These are phyloP conservation scores for Eruca vesicaria DNA, from an alignment of 441 rosid genomes.

Conservation along the genomic window DNA sequence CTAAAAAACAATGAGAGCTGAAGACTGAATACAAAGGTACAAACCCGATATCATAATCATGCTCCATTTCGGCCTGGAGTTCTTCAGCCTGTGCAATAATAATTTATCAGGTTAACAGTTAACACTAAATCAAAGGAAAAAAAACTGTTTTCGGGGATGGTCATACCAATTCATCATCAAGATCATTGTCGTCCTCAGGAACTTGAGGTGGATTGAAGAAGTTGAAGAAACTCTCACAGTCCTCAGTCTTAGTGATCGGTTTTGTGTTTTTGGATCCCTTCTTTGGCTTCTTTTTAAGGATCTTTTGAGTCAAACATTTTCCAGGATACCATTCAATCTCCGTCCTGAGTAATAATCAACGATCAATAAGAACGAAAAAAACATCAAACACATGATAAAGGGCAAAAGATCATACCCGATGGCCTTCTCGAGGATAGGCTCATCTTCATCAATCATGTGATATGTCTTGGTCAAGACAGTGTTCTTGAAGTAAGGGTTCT, in stretches of 20 bases:
- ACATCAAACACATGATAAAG: not conserved
- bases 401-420: constrained; percentile 52
- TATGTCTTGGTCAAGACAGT: constrained; percentile 79
- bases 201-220: constrained; percentile 91
- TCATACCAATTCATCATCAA: constrained; percentile 85
- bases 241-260: constrained; percentile 80
- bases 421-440: constrained; percentile 89
- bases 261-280: constrained; percentile 89
- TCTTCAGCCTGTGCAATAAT: constrained; percentile 71
- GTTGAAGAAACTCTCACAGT: constrained; percentile 88
- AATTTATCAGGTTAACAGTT: not conserved
- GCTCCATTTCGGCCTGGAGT: constrained; percentile 89
- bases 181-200: constrained; percentile 81
- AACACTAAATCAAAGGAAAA: not conserved
- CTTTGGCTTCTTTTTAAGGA: constrained; percentile 83
- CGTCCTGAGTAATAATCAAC: constrained; percentile 47
- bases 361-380: not conserved
- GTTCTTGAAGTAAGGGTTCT: constrained; percentile 84
- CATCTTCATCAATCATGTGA: constrained; percentile 94
- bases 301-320: constrained; percentile 80
- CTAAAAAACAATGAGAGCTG: not conserved
- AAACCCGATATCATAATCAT: constrained; percentile 89
- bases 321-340: constrained; percentile 94
- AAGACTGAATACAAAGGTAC: constrained; percentile 20
- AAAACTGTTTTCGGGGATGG: not conserved